Evolutionary conservation across 2,329 filamentous ascomycete species (phyloP), one percentile per base, ranked within the genome.

Genomic region (Thermoascus crustaceus): DNA sequence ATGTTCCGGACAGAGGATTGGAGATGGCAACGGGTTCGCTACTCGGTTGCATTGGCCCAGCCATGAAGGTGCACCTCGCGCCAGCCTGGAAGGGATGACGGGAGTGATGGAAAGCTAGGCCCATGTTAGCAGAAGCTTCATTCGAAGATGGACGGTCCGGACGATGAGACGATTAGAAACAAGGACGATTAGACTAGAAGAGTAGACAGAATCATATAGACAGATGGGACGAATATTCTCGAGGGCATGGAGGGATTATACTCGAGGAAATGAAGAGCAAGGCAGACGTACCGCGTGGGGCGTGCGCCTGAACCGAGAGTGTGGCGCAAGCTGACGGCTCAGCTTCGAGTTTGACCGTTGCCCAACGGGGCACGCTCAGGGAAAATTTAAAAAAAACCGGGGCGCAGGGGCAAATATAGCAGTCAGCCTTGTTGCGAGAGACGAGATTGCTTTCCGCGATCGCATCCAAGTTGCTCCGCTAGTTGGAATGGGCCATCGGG

Each of bases 251-350:
- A 37, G 30, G 33, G n/a, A 35, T 18, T 27, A 34, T 23, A 24
- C 13, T 37, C 29, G 24, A 30, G 31, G 37, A 45, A 40, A 48
- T 47, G 44, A 42, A 39, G 43, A 48, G 42, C 25, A 11, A 8
- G 13, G 34, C 22, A 32, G 29, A 41, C 34, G 32, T 36, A 44
- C 38, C 40, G 52, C 55, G 56, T 57, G 53, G 54, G 57, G 54
- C 52, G 55, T 53, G 55, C 48, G 57, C 55, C 53, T 54, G 48
- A 49, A 54, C 48, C 50, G 50, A n/a, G 50, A 62, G 57, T 63
- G 61, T 64, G 60, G 61, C 61, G 61, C 60, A 64, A 64, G 60
- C 60, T 64, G 59, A 63, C 49, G 49, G 53, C 57, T 61, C 57
- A 61, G 58, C 57, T 58, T 34, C 31, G 25, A 30, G 22, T 20